A percentile compares a stretch with the other conserved stretches of the same genome.
Conservation (phyloP, 2,329 filamentous ascomycete genomes). For the Cercospora berteroae region DNA sequence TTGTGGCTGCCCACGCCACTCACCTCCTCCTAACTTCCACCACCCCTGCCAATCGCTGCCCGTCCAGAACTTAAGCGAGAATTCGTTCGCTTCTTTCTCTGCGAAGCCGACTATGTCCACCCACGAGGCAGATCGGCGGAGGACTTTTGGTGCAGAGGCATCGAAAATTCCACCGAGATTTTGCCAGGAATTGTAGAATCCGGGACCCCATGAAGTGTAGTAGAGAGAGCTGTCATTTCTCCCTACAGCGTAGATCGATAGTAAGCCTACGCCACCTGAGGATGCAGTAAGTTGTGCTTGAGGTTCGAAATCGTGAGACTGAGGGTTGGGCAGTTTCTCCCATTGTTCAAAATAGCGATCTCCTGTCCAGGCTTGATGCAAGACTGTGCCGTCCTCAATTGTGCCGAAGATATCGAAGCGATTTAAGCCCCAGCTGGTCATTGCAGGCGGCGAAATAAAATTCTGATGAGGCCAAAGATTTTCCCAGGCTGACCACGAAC, state of each 20-base stretch:
- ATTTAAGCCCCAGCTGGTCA: not conserved
- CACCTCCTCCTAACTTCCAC: not conserved
- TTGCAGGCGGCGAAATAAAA: not conserved
- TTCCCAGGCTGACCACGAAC: not conserved
- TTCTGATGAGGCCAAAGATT: not conserved
- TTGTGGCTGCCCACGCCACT: not conserved
- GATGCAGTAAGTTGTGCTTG: not conserved
- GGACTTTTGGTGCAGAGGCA: not conserved
- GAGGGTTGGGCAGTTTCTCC: not conserved
- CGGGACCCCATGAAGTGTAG: not conserved
- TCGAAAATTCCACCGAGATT: not conserved
- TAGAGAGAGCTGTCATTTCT: not conserved
- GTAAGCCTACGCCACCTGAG: not conserved
- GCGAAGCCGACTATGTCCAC: not conserved
- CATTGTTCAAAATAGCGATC: not conserved
- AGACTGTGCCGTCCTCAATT: not conserved
- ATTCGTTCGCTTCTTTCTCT: not conserved
- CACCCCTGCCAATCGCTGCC: not conserved
- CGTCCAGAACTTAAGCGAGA: not conserved
- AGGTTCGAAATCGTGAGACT: not conserved
- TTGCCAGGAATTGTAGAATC: not conserved
- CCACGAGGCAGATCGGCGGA: not conserved
- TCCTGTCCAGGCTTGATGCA: slow-evolving; percentile 3
- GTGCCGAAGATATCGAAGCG: slow-evolving; percentile 1
- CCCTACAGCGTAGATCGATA: slow-evolving; percentile 1